phyloP scores from a whole-genome alignment of 331 rosid genomes.

The Stylosanthes scabra region DNA sequence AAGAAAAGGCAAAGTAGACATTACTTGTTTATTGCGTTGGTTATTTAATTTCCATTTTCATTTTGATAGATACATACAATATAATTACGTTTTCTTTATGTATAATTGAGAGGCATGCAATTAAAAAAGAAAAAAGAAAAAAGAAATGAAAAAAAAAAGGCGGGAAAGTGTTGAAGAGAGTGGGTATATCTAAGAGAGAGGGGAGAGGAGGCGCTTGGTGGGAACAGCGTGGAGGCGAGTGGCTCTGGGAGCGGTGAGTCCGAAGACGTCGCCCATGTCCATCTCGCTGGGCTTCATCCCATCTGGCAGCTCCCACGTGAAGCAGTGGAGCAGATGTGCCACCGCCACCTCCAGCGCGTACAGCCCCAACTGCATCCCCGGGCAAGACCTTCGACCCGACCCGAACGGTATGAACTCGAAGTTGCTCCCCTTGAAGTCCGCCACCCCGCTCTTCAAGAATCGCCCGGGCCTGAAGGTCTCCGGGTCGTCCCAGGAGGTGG shows the following conservation, averaged over 20 bases:
- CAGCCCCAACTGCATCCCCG: constrained; percentile 90
- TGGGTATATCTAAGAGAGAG: constrained; percentile 35
- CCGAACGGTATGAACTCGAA: constrained; percentile 96
- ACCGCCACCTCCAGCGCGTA: constrained; percentile 77
- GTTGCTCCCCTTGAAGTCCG: constrained; percentile 82
- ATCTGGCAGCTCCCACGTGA: constrained; percentile 88
- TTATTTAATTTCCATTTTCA: neutral
- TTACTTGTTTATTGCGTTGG: neutral
- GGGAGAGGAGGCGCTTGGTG: constrained; percentile 59
- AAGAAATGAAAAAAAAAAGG: neutral
- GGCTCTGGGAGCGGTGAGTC: constrained; percentile 91
- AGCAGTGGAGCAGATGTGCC: constrained; percentile 81
- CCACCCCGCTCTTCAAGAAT: constrained; percentile 53
- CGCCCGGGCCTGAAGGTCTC: constrained; percentile 62
- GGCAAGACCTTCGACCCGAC: constrained; percentile 96
- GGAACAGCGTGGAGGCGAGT: constrained; percentile 84
- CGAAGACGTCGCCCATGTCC: constrained; percentile 81
- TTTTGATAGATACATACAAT: neutral
- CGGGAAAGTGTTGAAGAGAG: neutral
- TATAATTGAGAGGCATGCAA: neutral
- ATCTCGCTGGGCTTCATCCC: constrained; percentile 88
- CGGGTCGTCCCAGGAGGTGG: constrained; percentile 64
- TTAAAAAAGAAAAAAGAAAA: neutral
- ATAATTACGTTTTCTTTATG: neutral
- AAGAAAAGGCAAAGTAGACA: neutral